Evolutionary conservation across 2,329 filamentous ascomycete genomes (phyloP).

Genomic region (Purpureocillium lavendulum): DNA sequence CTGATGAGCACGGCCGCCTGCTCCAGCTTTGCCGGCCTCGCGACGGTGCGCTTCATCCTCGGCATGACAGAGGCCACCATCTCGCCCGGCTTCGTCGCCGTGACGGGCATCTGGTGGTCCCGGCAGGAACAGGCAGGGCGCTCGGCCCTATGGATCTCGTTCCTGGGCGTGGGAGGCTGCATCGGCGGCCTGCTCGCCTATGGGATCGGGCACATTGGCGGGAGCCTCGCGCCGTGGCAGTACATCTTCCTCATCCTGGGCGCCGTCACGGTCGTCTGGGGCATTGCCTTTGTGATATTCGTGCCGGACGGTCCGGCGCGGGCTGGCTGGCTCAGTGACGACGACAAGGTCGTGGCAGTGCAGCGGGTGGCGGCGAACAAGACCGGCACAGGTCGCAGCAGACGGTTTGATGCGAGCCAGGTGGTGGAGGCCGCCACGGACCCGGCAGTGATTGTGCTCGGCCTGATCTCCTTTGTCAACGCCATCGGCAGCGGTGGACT

Average conservation of each 20-base stretch:
- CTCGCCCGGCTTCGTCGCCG: not conserved
- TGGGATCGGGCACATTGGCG: not conserved
- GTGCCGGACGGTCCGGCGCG: not conserved
- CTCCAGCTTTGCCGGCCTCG: not conserved
- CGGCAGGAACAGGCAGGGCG: not conserved
- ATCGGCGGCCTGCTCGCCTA: not conserved
- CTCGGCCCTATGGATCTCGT: not conserved
- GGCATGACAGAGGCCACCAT: not conserved
- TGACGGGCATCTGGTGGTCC: not conserved
- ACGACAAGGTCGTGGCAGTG: not conserved
- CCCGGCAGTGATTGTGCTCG: not conserved
- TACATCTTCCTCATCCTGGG: slow-evolving; percentile 1
- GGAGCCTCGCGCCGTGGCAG: not conserved
- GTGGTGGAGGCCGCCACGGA: not conserved
- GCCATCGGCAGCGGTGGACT: not conserved
- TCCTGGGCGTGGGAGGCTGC: not conserved
- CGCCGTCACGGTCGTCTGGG: not conserved
- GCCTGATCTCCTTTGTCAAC: not conserved
- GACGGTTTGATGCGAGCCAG: not conserved
- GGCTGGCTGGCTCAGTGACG: not conserved
- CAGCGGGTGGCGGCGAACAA: not conserved
- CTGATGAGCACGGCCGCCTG: not conserved
- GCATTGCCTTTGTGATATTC: not conserved
- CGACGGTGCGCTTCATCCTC: not conserved
- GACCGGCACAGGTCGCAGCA: not conserved